Evolutionary conservation across 768 basidiomycete species (phyloP), one percentile per base, ranked within the genome.

Genomic region (Gymnopilus dilepis): DNA sequence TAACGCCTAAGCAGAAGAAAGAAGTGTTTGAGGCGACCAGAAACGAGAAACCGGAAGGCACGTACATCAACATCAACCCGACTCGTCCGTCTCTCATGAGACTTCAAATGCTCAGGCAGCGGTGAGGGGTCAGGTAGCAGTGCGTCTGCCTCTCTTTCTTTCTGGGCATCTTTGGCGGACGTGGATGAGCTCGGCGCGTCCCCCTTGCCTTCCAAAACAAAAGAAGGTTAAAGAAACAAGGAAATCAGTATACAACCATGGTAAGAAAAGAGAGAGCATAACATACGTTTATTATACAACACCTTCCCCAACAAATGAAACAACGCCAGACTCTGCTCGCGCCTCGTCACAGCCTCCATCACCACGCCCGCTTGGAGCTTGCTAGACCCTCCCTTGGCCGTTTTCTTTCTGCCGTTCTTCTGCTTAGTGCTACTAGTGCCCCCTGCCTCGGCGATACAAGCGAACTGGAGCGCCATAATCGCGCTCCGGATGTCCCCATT

Each of bases 291-390:
- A 73, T 97, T 98, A 72, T 97, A 99, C 50, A 99, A 73, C 1
- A 99, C 85, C 76, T 93, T 97, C 15, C 97, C 97, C 51, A 99
- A 79, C 17, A 98, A 75, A 75, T 98, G 97, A 71, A 99, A 99
- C 53, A 99, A 76, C 9, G 86, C 87, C 15, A 99, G 77, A 61
- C 87, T 92, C 68, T 94, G 90, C 69, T 99, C 97, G 56, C 94
- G 80, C 59, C 89, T 78, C 21, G 94, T 92, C 0, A 95, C 82
- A 0, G 87, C 85, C 67, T 94, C 90, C 64, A 97, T 71, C 15
- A 89, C 73, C 3, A 77, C 73, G 12, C 30, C 28, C 1, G 47
- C 47, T 31, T 12, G 74, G 72, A 0, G 65, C 65, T 11, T 60
- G 67, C 33, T 12, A 6, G 33, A 6, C 34, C 50, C 60, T 62